Evolutionary conservation across 2,329 filamentous ascomycete genomes (phyloP).

Genomic region (Elsinoe batatas): DNA sequence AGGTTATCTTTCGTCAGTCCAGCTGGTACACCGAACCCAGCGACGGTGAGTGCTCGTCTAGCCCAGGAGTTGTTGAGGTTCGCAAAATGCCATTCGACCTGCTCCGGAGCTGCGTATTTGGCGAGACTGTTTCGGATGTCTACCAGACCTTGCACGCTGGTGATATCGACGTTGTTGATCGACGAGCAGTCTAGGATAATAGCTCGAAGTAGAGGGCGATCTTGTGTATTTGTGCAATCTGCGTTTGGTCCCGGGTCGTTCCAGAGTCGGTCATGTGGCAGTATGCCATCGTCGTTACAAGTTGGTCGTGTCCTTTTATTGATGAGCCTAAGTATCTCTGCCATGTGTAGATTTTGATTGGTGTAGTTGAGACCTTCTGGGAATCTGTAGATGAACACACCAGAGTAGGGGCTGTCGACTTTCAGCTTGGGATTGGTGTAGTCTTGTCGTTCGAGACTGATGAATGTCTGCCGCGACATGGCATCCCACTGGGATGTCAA

Average conservation of each 20-base stretch:
- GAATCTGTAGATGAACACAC: constrained; percentile 92
- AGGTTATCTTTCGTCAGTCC: constrained; percentile 33
- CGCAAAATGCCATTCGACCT: constrained; percentile 90
- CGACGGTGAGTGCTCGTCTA: constrained; percentile 75
- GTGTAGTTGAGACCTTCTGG: constrained; percentile 94
- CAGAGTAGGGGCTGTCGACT: constrained; percentile 74
- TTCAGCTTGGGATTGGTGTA: constrained; percentile 79
- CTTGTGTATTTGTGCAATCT: constrained; percentile 31
- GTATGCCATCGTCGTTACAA: constrained; percentile 53
- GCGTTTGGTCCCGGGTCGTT: constrained; percentile 62
- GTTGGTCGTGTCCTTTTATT: constrained; percentile 62
- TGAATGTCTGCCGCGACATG: constrained; percentile 64
- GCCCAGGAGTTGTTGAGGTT: constrained; percentile 91
- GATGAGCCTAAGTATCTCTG: constrained; percentile 45
- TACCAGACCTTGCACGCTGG: constrained; percentile 82
- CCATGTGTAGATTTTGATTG: constrained; percentile 80
- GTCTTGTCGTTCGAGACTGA: constrained; percentile 78
- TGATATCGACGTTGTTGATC: constrained; percentile 89
- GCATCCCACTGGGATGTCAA: constrained; percentile 35
- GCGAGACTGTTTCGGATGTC: constrained; percentile 93
- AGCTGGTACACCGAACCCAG: constrained; percentile 78
- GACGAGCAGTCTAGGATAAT: constrained; percentile 87
- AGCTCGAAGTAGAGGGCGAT: constrained; percentile 66
- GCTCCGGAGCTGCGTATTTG: constrained; percentile 66
- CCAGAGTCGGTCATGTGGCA: constrained; percentile 69